Conservation (phyloP, 108 stramenopile genomes). For the Skeletonema costatum region DNA sequence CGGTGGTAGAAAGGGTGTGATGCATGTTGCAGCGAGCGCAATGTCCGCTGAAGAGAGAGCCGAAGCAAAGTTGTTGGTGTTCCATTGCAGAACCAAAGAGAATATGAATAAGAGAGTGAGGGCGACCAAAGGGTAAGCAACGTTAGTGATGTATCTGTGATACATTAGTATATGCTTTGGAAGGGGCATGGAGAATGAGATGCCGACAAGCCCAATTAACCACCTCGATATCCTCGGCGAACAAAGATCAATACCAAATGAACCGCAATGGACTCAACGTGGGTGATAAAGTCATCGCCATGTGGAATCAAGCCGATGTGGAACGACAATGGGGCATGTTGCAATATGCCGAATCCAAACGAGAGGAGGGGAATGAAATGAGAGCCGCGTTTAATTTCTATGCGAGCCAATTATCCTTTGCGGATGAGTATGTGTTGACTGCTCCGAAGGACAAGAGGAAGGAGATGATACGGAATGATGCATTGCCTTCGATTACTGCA, state of each 20-base stretch:
- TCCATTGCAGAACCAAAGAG: no score
- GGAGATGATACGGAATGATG: constrained; percentile 35
- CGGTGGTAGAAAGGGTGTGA: no score
- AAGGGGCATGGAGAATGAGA: no score
- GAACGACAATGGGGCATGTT: constrained; percentile 53
- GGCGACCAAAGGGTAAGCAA: no score
- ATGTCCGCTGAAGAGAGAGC: no score
- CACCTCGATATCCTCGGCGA: constrained; percentile 18
- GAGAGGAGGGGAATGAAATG: constrained; percentile 35
- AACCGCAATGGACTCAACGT: constrained; percentile 5
- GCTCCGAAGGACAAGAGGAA: constrained; percentile 26
- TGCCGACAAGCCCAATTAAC: constrained; percentile 20
- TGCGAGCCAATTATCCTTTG: constrained; percentile 33
- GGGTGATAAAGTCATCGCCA: constrained; percentile 19
- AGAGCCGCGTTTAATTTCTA: constrained; percentile 51
- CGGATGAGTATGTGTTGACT: constrained; percentile 22
- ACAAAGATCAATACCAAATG: constrained; percentile 36
- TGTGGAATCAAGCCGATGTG: constrained; percentile 49
- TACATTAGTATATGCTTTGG: no score
- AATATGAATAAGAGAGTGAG: no score
- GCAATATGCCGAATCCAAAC: constrained; percentile 35
- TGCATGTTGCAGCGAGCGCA: no score
- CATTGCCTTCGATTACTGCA: constrained; percentile 9
- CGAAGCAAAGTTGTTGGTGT: no score
- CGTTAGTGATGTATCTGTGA: no score